Base-by-base conservation (phyloP, 1,284 basidiomycete species). In the Tylopilus orsonianus region DNA sequence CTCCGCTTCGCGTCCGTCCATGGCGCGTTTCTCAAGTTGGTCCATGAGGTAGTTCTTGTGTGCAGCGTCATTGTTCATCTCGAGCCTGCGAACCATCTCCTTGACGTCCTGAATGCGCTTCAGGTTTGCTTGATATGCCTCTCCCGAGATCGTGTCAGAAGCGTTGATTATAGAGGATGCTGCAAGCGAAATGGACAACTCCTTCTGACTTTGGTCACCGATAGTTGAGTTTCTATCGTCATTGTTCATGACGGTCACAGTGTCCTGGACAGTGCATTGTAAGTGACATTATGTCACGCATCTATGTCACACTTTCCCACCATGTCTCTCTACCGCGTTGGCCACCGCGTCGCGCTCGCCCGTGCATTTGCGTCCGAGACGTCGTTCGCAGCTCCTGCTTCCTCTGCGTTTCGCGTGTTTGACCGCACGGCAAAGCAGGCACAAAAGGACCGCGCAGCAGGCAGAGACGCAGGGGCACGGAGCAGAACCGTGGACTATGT, bases 401-500 rank as follows among this genome's bases (percentile, higher is more conserved):
- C 78, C 20, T 76, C 76, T 0, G 81, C 85, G 2, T 93, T 87
- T 64, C 78, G 87, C 60, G 83, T 98, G 19, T 99, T 99, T 63
- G 95, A 99, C 68, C 83, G 95, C 39, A 69, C 77, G 39, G 83
- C 77, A n/a, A 99, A 99, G 71, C 75, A 72, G 30, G 64, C 81
- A 9, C 96, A 99, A 69, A 86, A 83, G 60, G 85, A 96, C 63
- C 77, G 85, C 10, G 87, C 93, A 1, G 90, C 81, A 2, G 50
- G 61, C 37, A 77, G 73, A 41, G 78, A 80, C 38, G 78, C 71
- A 27, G 83, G 83, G 12, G 66, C 71, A 24, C 75, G 77, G 36
- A 93, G 85, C 60, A 77, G 84, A 54, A 80, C 83, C 0, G 93
- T 97, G 0, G 97, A 99, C 74, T 99, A 99, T 68, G 75, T 99